Conservation (phyloP, 164 flowering plant genomes). For the Piper longum region DNA sequence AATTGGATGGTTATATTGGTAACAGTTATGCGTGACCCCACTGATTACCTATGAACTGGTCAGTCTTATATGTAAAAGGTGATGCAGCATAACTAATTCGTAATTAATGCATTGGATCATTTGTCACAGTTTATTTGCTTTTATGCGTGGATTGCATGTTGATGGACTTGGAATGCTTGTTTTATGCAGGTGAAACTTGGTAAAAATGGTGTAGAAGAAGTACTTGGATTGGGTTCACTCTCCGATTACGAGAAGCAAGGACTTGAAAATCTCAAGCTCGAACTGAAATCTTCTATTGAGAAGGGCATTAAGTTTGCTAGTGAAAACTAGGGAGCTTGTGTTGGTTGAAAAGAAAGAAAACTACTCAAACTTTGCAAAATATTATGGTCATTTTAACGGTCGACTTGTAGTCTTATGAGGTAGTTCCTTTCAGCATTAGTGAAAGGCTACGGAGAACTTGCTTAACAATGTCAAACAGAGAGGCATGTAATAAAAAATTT, state of each 20-base stretch:
- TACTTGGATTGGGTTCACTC: conserved; percentile 59
- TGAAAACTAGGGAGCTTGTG: conserved; percentile 8
- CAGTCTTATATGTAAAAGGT: too few species aligned
- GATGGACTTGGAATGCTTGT: too few species aligned
- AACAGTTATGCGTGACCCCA: too few species aligned
- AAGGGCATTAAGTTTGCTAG: conserved; percentile 84
- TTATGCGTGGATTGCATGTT: too few species aligned
- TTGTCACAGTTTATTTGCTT: too few species aligned
- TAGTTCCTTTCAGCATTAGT: neutral
- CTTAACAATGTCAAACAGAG: neutral
- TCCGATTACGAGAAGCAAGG: conserved; percentile 82
- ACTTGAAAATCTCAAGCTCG: conserved; percentile 57
- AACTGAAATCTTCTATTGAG: conserved; percentile 74
- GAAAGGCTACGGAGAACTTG: neutral
- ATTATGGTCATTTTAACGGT: neutral
- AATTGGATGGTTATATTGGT: too few species aligned
- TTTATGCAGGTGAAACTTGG: conserved; percentile 78
- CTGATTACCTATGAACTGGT: too few species aligned
- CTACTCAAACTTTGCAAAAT: neutral
- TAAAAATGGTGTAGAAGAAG: conserved; percentile 88
- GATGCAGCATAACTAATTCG: too few species aligned
- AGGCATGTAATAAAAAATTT: neutral
- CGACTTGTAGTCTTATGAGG: neutral
- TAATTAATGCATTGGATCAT: too few species aligned
- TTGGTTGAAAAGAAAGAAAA: neutral